Evolutionary conservation across 805 yeast species (phyloP).

Genomic region (Candida sanyiensis): DNA sequence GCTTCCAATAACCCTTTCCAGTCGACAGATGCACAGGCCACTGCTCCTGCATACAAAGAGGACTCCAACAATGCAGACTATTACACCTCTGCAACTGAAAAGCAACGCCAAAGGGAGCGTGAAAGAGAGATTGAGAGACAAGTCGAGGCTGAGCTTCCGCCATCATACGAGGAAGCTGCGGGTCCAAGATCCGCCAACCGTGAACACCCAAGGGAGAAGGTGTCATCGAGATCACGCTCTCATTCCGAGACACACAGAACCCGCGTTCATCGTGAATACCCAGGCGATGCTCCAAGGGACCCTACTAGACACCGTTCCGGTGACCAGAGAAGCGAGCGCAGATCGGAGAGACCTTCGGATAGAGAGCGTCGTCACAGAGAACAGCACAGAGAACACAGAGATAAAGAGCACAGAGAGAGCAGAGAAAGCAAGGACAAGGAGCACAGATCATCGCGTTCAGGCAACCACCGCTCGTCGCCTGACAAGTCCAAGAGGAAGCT

Average conservation of each 20-base stretch:
- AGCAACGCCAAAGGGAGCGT: constrained; percentile 15
- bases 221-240: constrained; percentile 23
- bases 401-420: constrained; percentile 11
- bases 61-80: constrained; percentile 27
- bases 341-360: constrained; percentile 6
- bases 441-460: constrained; percentile 10
- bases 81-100: constrained; percentile 25
- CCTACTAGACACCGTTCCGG: constrained; percentile 4
- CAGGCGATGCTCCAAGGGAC: constrained; percentile 8
- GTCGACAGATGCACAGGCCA: too few relatives aligned
- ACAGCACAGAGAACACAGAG: constrained; percentile 20
- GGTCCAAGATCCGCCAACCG: constrained; percentile 36
- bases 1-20: constrained; percentile 49
- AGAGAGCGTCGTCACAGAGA: constrained; percentile 13
- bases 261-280: constrained; percentile 5
- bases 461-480: constrained; percentile 16
- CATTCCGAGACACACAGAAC: constrained; percentile 18
- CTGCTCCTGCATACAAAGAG: constrained; percentile 22
- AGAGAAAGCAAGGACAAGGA: constrained; percentile 11
- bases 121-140: constrained; percentile 17
- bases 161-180: constrained; percentile 67
- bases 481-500: constrained; percentile 29
- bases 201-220: constrained; percentile 53
- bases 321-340: constrained; percentile 4
- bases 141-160: constrained; percentile 39